These are phyloP conservation scores for Penicillium sp. DNA, from an alignment of 2,329 filamentous ascomycete species.

Conservation along the genomic window DNA sequence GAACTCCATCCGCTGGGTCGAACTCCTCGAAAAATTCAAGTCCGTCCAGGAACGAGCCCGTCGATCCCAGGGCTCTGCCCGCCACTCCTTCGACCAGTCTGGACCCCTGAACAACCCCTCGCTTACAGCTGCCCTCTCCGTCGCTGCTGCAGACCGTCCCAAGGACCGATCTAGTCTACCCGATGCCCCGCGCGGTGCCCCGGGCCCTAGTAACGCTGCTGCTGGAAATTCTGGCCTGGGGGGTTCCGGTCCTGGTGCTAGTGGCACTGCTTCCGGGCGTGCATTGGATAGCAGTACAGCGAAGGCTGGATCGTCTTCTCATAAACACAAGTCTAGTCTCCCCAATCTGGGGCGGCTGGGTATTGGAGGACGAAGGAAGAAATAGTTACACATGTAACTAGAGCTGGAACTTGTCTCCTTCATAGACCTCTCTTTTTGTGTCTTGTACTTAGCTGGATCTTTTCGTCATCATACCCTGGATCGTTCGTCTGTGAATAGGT, in stretches of 20 bases:
- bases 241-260: constrained; percentile 14
- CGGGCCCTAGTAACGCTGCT: constrained; percentile 27
- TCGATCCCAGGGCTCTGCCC: constrained; percentile 58
- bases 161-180: constrained; percentile 36
- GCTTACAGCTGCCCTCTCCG: constrained; percentile 34
- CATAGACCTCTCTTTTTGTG: neutral
- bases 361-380: constrained; percentile 64
- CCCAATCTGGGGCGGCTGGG: constrained; percentile 70
- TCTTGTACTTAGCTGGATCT: neutral
- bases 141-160: constrained; percentile 28
- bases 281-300: constrained; percentile 18
- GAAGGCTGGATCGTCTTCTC: constrained; percentile 35
- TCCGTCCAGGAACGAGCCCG: constrained; percentile 83
- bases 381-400: constrained; percentile 23
- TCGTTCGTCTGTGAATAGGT: neutral
- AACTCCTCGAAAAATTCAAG: constrained; percentile 92
- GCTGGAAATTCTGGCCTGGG: constrained; percentile 40
- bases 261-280: constrained; percentile 48
- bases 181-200: constrained; percentile 34
- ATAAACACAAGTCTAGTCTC: constrained; percentile 63
- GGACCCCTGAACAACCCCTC: constrained; percentile 48
- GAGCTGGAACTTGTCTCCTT: neutral
- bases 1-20: constrained; percentile 81
- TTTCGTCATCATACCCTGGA: constrained; percentile 23
- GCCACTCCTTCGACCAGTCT: constrained; percentile 49